Conservation (phyloP, 1,284 basidiomycete species). For the Meira nashicola region DNA sequence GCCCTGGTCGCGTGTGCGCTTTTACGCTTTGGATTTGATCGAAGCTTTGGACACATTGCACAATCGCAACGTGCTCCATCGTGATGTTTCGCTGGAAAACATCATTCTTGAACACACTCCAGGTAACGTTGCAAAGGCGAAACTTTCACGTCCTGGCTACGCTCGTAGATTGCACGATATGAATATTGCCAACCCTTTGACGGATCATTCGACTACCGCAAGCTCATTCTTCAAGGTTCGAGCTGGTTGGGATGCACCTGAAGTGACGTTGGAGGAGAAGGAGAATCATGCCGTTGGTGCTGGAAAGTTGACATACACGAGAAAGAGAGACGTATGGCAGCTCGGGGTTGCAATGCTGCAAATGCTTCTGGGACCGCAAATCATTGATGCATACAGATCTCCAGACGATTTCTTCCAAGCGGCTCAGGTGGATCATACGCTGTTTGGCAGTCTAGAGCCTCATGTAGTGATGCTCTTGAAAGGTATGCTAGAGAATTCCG, state of each 20-base stretch:
- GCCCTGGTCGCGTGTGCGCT: constrained; percentile 36
- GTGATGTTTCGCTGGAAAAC: constrained; percentile 25
- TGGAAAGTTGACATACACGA: constrained; percentile 30
- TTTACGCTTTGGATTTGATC: constrained; percentile 31
- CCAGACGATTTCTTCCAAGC: constrained; percentile 29
- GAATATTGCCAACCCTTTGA: constrained; percentile 42
- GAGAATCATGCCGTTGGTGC: neutral
- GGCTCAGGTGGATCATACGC: constrained; percentile 4
- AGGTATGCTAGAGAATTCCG: constrained; percentile 36
- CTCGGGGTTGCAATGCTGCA: constrained; percentile 43
- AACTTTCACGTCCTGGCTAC: constrained; percentile 31
- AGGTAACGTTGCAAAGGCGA: constrained; percentile 12
- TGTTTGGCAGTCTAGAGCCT: constrained; percentile 16
- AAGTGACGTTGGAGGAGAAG: constrained; percentile 23
- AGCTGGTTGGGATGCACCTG: constrained; percentile 43
- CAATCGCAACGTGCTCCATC: constrained; percentile 38
- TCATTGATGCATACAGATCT: constrained; percentile 22
- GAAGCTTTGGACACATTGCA: constrained; percentile 42
- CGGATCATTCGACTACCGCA: constrained; percentile 10
- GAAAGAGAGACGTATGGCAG: constrained; percentile 50
- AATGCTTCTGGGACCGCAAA: constrained; percentile 46
- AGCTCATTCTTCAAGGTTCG: constrained; percentile 13
- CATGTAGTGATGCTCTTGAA: constrained; percentile 29
- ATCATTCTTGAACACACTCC: constrained; percentile 20
- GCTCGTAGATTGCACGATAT: constrained; percentile 38